Percentiles rank a stretch among this genome's conserved stretches.
Evolutionary conservation across 1,284 basidiomycete species (phyloP).

Genomic region (Marasmius sp.): DNA sequence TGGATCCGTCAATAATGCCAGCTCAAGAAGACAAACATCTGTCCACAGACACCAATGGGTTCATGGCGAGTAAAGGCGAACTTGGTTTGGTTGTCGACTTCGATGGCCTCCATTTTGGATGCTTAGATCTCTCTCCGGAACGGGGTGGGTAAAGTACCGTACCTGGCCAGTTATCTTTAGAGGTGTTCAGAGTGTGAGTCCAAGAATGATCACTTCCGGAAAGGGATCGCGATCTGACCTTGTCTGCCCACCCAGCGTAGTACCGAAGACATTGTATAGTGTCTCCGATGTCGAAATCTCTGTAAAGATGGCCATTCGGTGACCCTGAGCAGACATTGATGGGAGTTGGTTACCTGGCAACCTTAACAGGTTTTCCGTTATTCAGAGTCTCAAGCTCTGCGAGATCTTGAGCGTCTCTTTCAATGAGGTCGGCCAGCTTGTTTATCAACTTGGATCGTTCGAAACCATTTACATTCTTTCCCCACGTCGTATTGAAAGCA

Average conservation of each 20-base stretch:
- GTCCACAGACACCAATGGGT: conserved; percentile 91
- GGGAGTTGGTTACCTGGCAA: conserved; percentile 51
- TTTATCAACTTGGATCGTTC: conserved; percentile 80
- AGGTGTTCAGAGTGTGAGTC: conserved; percentile 51
- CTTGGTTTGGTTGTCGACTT: conserved; percentile 79
- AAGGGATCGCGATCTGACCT: background rate
- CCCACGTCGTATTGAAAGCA: conserved; percentile 89
- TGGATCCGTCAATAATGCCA: conserved; percentile 6
- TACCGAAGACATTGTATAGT: conserved; percentile 82
- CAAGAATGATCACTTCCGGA: background rate
- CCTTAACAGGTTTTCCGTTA: conserved; percentile 82
- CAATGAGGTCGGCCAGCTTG: conserved; percentile 91
- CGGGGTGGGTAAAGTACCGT: conserved; percentile 16
- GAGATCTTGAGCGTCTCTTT: conserved; percentile 76
- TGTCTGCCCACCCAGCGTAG: conserved; percentile 56
- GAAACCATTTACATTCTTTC: conserved; percentile 80
- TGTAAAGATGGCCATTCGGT: conserved; percentile 24
- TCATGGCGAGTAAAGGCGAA: conserved; percentile 88
- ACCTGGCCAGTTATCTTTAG: conserved; percentile 67
- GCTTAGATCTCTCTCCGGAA: conserved; percentile 7
- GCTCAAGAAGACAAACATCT: conserved; percentile 59
- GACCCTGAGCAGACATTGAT: too few relatives aligned
- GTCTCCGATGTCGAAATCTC: conserved; percentile 85
- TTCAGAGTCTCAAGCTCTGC: conserved; percentile 81
- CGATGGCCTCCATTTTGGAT: conserved; percentile 56